A percentile compares a stretch with the other conserved stretches of the same genome.
phyloP scores from a whole-genome alignment of 108 stramenopile genomes.

The Nannochloropsis oceanica region DNA sequence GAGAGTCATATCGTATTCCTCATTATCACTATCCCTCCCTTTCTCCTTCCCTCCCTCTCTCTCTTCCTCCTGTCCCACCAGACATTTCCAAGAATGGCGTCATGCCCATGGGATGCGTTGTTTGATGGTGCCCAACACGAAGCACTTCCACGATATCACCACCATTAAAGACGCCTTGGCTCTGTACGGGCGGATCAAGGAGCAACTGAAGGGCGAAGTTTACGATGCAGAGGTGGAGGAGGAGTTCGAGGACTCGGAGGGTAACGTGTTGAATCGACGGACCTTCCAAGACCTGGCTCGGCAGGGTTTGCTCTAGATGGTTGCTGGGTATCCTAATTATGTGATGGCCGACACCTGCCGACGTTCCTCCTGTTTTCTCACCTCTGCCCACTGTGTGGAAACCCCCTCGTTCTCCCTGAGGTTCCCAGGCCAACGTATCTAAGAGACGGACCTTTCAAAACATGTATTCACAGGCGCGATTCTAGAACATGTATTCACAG shows the following conservation, averaged over 20 bases:
- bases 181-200: slow-evolving; percentile 67
- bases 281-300: slow-evolving; percentile 88
- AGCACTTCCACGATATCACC: slow-evolving; percentile 95
- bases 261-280: slow-evolving; percentile 79
- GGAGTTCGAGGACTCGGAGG: slow-evolving; percentile 95
- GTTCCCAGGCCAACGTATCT: no score
- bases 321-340: not conserved
- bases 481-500: no score
- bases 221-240: slow-evolving; percentile 71
- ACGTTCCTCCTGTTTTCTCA: no score
- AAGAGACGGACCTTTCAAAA: no score
- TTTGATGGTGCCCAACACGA: slow-evolving; percentile 94
- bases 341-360: no score
- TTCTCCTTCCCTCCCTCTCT: not conserved
- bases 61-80: slow-evolving; percentile 56
- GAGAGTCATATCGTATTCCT: no score
- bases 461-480: no score
- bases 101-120: slow-evolving; percentile 94
- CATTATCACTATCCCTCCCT: not conserved
- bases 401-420: no score
- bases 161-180: slow-evolving; percentile 87
- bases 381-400: no score
- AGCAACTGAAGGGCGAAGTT: slow-evolving; percentile 48
- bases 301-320: slow-evolving; percentile 63
- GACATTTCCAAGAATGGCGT: slow-evolving; percentile 88